These are phyloP conservation scores for Phytophthora multivora DNA, from an alignment of 352 stramenopile genomes.

Conservation along the genomic window DNA sequence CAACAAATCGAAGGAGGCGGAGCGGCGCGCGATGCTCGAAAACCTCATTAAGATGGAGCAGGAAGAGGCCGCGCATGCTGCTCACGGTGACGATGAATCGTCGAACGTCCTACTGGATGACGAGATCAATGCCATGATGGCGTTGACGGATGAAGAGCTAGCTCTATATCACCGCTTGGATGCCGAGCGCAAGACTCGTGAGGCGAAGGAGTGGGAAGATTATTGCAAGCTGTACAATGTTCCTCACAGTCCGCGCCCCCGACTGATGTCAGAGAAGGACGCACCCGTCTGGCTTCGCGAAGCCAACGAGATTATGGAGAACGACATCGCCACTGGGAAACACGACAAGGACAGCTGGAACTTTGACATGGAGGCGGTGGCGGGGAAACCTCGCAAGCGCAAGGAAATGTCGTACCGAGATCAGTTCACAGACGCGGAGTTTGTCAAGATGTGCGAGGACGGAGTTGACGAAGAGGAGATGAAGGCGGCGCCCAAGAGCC, in stretches of 20 bases:
- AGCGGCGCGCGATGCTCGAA: constrained; percentile 84
- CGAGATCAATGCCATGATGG: constrained; percentile 92
- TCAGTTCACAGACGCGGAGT: constrained; percentile 86
- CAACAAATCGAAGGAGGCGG: constrained; percentile 85
- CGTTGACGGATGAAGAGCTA: constrained; percentile 85
- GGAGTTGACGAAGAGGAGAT: constrained; percentile 57
- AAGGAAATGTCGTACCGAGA: constrained; percentile 90
- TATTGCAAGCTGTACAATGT: constrained; percentile 68
- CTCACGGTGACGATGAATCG: constrained; percentile 65
- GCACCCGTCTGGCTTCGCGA: constrained; percentile 77
- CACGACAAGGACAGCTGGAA: constrained; percentile 69
- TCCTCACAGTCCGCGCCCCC: constrained; percentile 45
- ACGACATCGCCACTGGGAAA: constrained; percentile 52
- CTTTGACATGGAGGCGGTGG: constrained; percentile 57
- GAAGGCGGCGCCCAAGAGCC: constrained; percentile 28
- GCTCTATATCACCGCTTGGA: constrained; percentile 81
- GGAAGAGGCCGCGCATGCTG: constrained; percentile 76
- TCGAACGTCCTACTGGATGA: constrained; percentile 78
- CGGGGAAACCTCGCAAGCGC: constrained; percentile 61
- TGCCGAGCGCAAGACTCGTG: constrained; percentile 57
- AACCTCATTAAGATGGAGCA: constrained; percentile 90
- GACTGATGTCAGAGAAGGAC: constrained; percentile 72
- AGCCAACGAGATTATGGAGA: constrained; percentile 67
- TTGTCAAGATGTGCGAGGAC: constrained; percentile 90
- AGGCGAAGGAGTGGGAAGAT: constrained; percentile 70